A percentile compares a stretch with the other conserved stretches of the same genome.
Evolutionary conservation across 2,329 filamentous ascomycete genomes (phyloP).

Genomic region (Exophiala calicioides): DNA sequence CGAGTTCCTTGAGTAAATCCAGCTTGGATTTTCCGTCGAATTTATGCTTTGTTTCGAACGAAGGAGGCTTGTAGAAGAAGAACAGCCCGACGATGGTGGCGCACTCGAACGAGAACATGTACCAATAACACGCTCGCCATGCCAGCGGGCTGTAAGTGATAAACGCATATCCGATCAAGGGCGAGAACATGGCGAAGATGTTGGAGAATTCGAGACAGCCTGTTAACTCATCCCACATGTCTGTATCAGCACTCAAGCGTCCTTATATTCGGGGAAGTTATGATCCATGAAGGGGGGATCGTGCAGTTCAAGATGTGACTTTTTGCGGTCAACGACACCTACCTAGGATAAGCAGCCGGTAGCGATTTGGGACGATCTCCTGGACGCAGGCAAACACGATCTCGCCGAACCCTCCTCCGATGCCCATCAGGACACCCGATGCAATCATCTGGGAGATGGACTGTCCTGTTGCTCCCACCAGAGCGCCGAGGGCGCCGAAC

Average conservation of each 20-base stretch:
- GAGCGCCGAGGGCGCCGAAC: constrained; percentile 38
- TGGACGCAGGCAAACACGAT: constrained; percentile 43
- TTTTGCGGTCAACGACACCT: constrained; percentile 35
- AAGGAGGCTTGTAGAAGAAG: constrained; percentile 52
- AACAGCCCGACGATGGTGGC: constrained; percentile 17
- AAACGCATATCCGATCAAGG: constrained; percentile 50
- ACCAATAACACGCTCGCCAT: constrained; percentile 54
- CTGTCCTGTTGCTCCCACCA: constrained; percentile 39
- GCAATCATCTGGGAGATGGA: constrained; percentile 42
- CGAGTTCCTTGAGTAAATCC: constrained; percentile 46
- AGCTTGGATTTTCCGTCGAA: constrained; percentile 29
- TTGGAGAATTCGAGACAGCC: no score
- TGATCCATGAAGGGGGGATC: no score
- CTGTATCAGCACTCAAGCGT: no score
- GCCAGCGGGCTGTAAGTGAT: constrained; percentile 44
- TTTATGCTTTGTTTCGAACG: constrained; percentile 48
- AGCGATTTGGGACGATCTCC: constrained; percentile 44
- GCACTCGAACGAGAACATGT: constrained; percentile 11
- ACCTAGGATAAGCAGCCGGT: constrained; percentile 38
- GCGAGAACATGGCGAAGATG: no score
- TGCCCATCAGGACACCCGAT: constrained; percentile 40
- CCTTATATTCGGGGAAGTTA: no score
- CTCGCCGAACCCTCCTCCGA: constrained; percentile 42
- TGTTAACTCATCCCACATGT: no score
- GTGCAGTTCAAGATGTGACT: no score